These are phyloP conservation scores for Ceratobasidium sp. DNA, from an alignment of 1,284 basidiomycete genomes.

Conservation along the genomic window DNA sequence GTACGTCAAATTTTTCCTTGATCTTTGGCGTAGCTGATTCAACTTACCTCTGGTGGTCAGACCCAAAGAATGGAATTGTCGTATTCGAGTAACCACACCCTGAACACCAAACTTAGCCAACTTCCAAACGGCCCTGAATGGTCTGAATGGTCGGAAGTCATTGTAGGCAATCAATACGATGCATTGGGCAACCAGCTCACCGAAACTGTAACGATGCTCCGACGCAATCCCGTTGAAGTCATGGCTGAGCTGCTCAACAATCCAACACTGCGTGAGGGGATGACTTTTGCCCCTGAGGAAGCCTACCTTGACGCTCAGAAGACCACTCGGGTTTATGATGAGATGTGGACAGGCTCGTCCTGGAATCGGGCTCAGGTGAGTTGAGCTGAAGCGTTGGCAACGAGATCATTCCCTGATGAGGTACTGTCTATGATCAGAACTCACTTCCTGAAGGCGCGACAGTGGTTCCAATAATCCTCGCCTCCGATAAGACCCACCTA, in stretches of 20 bases:
- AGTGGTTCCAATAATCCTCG: conserved; percentile 24
- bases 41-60: conserved; percentile 43
- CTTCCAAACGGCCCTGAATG: conserved; percentile 52
- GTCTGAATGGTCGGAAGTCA: conserved; percentile 50
- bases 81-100: conserved; percentile 49
- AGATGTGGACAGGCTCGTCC: not conserved
- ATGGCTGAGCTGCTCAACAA: conserved; percentile 55
- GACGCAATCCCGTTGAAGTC: conserved; percentile 55
- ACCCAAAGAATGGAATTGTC: conserved; percentile 42
- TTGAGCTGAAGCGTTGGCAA: not conserved
- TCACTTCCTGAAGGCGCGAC: conserved; percentile 20
- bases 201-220: conserved; percentile 55
- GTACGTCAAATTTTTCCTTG: conserved; percentile 20
- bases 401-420: not conserved
- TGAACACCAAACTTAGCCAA: conserved; percentile 50
- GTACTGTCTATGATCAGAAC: not conserved
- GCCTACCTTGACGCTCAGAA: not conserved
- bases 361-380: conserved; percentile 15
- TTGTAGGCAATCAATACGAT: conserved; percentile 51
- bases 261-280: not conserved
- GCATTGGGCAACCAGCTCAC: conserved; percentile 46
- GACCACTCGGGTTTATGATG: not conserved
- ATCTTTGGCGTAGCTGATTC: not conserved
- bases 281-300: not conserved
- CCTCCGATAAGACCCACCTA: conserved; percentile 42